Percentiles rank a stretch among this genome's conserved stretches.
These are phyloP conservation scores for Argentina anserina DNA, from an alignment of 306 rosid genomes.

Conservation along the genomic window DNA sequence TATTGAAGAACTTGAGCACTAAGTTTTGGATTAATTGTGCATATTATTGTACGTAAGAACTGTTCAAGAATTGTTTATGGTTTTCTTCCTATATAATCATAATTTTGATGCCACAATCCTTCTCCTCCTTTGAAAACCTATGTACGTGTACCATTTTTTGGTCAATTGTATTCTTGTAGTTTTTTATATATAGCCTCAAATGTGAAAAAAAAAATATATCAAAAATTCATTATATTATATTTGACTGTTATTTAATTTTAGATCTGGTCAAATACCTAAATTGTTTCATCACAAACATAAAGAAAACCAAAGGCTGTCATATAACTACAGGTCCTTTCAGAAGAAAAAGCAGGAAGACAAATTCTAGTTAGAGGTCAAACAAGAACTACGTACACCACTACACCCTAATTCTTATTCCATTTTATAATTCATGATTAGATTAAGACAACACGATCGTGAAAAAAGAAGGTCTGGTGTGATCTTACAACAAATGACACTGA, in stretches of 20 bases:
- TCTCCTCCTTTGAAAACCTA: neutral
- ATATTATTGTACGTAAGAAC: too few species aligned
- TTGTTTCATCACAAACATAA: neutral
- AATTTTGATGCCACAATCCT: too few species aligned
- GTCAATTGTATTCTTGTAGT: too few species aligned
- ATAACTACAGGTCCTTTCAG: neutral
- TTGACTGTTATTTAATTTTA: too few species aligned
- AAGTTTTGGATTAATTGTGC: too few species aligned
- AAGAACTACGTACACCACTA: neutral
- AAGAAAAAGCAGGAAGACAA: neutral
- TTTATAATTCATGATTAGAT: neutral
- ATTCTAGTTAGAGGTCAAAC: neutral
- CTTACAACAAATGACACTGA: neutral
- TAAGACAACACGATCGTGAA: neutral
- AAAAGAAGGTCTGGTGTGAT: neutral
- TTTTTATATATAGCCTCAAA: too few species aligned
- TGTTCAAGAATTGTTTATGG: too few species aligned
- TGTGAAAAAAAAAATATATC: too few species aligned
- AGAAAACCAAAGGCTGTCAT: neutral
- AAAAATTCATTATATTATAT: too few species aligned
- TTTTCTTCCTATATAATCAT: too few species aligned
- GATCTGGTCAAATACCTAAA: neutral
- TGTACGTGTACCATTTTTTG: neutral
- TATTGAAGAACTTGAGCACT: too few species aligned
- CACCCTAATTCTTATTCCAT: neutral